Base-by-base conservation (phyloP, 345 rosid species). In the Trapa bicornis region DNA sequence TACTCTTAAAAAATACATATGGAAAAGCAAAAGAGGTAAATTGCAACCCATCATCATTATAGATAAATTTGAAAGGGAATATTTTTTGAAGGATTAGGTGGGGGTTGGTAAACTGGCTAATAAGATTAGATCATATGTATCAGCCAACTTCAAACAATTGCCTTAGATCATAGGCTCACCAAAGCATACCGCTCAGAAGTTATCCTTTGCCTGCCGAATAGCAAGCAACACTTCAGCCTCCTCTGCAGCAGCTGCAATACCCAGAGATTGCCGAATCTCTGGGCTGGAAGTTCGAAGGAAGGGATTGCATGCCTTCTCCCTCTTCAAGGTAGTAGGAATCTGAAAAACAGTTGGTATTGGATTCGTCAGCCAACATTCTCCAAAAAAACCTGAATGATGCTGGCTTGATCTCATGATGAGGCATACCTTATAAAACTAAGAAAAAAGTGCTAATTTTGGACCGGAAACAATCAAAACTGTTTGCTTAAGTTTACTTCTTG, bases 261-360 rank as follows among this genome's bases (percentile, higher is more conserved):
- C 70, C 64, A 94, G 74, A 1, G 78, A 66, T 70, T 71, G 81
- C 60, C 96, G 81, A 76, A 94, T 94, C 66, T 86, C 99, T 17
- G 58, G 54, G 67, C 84, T 94, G 0, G 85, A 76, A 47, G 87
- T 77, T 45, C 97, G 92, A 48, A 94, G 92, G 83, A 94, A 94
- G 12, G 99, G 96, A 72, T 94, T 94, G 65, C 97, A 91, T 13
- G 80, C 85, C 76, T 91, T 91, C 82, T 94, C 99, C 64, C 80
- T 67, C 83, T 86, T 94, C 3, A 94, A 67, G 35, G 80, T 80
- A 0, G 91, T 89, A 43, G 99, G 99, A 71, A 91, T 81, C 99
- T 94, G 78, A 35, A 38, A 68, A 48, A 5, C 3, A 45, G 36
- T 6, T 47, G 56, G 8, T 52, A 22, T 13, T 2, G 17, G 29